Conservation (phyloP, 2,329 filamentous ascomycete genomes). For the Pseudogymnoascus sp. region DNA sequence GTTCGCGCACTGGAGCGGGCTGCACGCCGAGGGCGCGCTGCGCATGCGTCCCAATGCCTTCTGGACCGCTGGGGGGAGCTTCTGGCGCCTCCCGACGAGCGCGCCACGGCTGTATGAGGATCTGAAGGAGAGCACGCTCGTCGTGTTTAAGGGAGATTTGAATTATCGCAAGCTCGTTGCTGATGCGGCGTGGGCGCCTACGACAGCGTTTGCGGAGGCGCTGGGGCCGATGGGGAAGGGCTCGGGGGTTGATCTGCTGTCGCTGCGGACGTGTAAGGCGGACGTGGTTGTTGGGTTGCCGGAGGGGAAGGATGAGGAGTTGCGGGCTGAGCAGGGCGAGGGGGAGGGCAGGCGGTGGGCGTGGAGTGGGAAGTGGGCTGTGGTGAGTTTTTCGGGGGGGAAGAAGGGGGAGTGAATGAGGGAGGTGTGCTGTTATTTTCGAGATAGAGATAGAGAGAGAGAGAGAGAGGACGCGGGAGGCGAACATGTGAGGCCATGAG, state of each 20-base stretch:
- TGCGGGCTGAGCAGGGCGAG: slow-evolving; percentile 61
- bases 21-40: slow-evolving; percentile 78
- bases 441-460: neutral
- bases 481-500: neutral
- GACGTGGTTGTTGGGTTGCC: slow-evolving; percentile 89
- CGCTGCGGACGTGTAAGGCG: slow-evolving; percentile 90
- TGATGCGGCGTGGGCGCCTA: slow-evolving; percentile 79
- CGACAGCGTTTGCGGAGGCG: slow-evolving; percentile 76
- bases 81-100: slow-evolving; percentile 72
- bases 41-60: slow-evolving; percentile 77
- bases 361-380: slow-evolving; percentile 93
- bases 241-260: slow-evolving; percentile 77
- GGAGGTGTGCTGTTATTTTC: neutral
- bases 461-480: too few species aligned
- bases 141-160: slow-evolving; percentile 94
- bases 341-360: slow-evolving; percentile 69
- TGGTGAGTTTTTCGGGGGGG: slow-evolving; percentile 76
- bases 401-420: slow-evolving; percentile 34
- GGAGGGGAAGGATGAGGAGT: slow-evolving; percentile 72
- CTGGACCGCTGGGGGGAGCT: slow-evolving; percentile 84
- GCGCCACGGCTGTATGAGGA: slow-evolving; percentile 66
- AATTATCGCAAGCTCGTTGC: slow-evolving; percentile 92
- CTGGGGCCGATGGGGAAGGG: slow-evolving; percentile 77
- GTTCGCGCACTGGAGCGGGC: slow-evolving; percentile 70
- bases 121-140: slow-evolving; percentile 73